These are phyloP conservation scores for Aquilaria agallochum DNA, from an alignment of 441 rosid species.

Conservation along the genomic window DNA sequence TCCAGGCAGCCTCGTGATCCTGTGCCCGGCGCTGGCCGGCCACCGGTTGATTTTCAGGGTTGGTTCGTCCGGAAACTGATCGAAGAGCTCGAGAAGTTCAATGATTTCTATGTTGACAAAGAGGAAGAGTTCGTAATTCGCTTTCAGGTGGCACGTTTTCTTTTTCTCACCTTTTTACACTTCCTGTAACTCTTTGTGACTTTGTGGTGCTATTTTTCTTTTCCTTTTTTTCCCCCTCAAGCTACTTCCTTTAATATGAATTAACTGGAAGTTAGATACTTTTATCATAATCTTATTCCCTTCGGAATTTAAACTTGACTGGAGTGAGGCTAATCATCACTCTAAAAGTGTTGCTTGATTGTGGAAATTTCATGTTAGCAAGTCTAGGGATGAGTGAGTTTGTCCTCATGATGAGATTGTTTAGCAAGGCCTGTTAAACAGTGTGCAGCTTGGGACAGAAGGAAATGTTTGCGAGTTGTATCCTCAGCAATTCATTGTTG, in stretches of 20 bases:
- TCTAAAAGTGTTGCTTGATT: not conserved
- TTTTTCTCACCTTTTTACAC: not conserved
- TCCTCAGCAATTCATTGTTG: no score
- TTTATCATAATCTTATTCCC: no score
- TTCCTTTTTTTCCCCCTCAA: not conserved
- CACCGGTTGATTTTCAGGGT: constrained; percentile 40
- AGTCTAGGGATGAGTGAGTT: no score
- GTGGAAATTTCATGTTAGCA: not conserved
- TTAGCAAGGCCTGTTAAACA: no score
- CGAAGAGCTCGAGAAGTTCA: constrained; percentile 87
- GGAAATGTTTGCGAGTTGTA: no score
- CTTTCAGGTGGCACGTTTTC: constrained; percentile 50
- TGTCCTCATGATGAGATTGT: no score
- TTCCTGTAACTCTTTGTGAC: not conserved
- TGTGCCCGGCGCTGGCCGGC: constrained; percentile 5
- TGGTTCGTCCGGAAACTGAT: constrained; percentile 75
- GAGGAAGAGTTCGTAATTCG: constrained; percentile 91
- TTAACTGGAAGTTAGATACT: not conserved
- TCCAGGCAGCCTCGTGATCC: not conserved
- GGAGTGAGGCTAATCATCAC: not conserved
- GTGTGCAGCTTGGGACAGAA: no score
- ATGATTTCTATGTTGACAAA: constrained; percentile 87
- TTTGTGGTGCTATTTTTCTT: not conserved
- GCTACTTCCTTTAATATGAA: not conserved
- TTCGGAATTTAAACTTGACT: not conserved